phyloP scores from a whole-genome alignment of 2,329 filamentous ascomycete genomes.

The Paraphaeosphaeria minitans region DNA sequence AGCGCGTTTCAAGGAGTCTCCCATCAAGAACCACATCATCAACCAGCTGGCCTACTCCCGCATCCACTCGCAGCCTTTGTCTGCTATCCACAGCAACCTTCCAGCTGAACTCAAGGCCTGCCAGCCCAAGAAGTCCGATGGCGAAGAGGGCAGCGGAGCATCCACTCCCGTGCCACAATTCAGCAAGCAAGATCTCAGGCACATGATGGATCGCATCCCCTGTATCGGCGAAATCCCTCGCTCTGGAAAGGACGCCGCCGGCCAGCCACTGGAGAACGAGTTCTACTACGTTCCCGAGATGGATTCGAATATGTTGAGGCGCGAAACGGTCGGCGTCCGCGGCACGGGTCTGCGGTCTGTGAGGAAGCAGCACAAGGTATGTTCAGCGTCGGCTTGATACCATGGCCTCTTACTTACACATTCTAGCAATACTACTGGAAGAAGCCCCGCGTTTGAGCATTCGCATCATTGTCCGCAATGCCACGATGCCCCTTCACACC shows the following conservation, averaged over 20 bases:
- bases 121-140: slow-evolving; percentile 27
- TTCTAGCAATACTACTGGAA: slow-evolving; percentile 74
- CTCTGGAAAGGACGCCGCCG: slow-evolving; percentile 93
- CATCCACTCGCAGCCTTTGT: slow-evolving; percentile 87
- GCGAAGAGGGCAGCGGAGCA: slow-evolving; percentile 24
- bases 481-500: not conserved
- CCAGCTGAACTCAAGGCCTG: slow-evolving; percentile 62
- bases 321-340: slow-evolving; percentile 80
- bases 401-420: slow-evolving; percentile 15
- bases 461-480: not conserved
- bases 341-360: slow-evolving; percentile 90
- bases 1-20: slow-evolving; percentile 45
- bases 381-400: slow-evolving; percentile 11
- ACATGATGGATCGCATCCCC: slow-evolving; percentile 71
- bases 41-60: slow-evolving; percentile 97
- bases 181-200: slow-evolving; percentile 61
- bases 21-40: slow-evolving; percentile 81
- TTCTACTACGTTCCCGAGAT: slow-evolving; percentile 94
- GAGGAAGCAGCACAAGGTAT: slow-evolving; percentile 96
- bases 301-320: slow-evolving; percentile 78
- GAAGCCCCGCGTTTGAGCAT: slow-evolving; percentile 54
- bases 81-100: slow-evolving; percentile 85
- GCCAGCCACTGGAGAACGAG: slow-evolving; percentile 90
- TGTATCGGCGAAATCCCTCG: slow-evolving; percentile 89
- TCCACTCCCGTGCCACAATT: slow-evolving; percentile 35